Conservation (phyloP, 305 asterid species). For the Fraxinus ornus region DNA sequence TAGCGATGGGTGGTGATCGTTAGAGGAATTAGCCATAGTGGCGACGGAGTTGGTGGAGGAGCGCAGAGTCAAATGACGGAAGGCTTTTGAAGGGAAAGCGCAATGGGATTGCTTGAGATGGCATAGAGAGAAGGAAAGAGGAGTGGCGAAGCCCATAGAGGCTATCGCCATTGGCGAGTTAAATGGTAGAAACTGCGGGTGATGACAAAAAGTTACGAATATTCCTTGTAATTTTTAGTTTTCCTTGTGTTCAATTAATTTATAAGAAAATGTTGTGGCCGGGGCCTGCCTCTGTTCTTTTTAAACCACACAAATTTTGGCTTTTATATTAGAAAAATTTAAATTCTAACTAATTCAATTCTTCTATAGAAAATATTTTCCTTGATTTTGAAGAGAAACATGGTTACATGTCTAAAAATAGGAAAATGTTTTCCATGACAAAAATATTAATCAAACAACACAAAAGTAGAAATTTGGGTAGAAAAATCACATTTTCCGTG, state of each 20-base stretch:
- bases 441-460: too few species aligned
- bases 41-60: constrained; percentile 17
- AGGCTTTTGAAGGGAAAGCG: constrained; percentile 21
- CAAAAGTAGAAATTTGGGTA: too few species aligned
- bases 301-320: not conserved
- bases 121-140: constrained; percentile 48
- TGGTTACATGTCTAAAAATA: too few species aligned
- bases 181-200: not conserved
- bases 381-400: too few species aligned
- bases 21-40: constrained; percentile 28
- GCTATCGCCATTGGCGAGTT: constrained; percentile 56
- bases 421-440: too few species aligned
- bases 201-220: not conserved
- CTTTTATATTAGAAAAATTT: too few species aligned
- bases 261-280: not conserved
- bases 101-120: constrained; percentile 27
- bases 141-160: constrained; percentile 46
- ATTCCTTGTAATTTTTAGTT: not conserved
- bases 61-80: constrained; percentile 25
- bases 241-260: not conserved
- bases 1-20: constrained; percentile 51
- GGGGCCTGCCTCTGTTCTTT: not conserved
- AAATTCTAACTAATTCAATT: too few species aligned
- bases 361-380: too few species aligned
- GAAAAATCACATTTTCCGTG: too few species aligned